Conservation (phyloP, 495 filamentous ascomycete species). For the Cetradonia linearis region DNA sequence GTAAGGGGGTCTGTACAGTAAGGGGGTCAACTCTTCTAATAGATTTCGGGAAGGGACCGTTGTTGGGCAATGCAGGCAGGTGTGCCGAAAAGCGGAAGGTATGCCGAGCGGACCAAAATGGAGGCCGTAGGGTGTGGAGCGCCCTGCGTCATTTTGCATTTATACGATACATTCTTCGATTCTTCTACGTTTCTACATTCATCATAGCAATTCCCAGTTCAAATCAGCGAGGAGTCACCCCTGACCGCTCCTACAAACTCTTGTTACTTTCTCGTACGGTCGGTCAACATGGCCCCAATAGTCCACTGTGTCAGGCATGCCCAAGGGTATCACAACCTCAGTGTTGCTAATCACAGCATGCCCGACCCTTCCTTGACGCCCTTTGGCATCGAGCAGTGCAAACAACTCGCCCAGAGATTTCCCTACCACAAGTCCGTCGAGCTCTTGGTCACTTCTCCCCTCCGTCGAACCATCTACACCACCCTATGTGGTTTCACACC, state of each 20-base stretch:
- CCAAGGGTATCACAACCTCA: constrained; percentile 71
- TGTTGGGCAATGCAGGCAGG: neutral
- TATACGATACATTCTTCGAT: too few relatives aligned
- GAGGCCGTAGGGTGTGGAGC: neutral
- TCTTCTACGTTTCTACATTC: neutral
- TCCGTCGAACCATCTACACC: constrained; percentile 77
- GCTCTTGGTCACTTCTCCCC: constrained; percentile 69
- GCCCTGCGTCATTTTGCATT: too few relatives aligned
- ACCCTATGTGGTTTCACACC: constrained; percentile 60
- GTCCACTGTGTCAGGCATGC: constrained; percentile 46
- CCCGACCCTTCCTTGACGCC: constrained; percentile 71
- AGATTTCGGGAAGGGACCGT: neutral
- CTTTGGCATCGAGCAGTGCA: constrained; percentile 68
- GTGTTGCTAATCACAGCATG: constrained; percentile 56
- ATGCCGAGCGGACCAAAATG: neutral
- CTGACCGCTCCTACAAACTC: neutral
- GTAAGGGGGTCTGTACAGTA: too few relatives aligned
- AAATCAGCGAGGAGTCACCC: neutral
- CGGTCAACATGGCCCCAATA: constrained; percentile 29
- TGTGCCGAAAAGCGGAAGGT: neutral
- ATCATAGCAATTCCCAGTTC: neutral
- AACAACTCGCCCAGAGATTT: constrained; percentile 48
- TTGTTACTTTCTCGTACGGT: neutral
- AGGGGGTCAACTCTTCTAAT: too few relatives aligned
- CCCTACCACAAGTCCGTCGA: constrained; percentile 54